phyloP scores from a whole-genome alignment of 2,329 filamentous ascomycete genomes.

The Aspergillus brunneoviolaceus region DNA sequence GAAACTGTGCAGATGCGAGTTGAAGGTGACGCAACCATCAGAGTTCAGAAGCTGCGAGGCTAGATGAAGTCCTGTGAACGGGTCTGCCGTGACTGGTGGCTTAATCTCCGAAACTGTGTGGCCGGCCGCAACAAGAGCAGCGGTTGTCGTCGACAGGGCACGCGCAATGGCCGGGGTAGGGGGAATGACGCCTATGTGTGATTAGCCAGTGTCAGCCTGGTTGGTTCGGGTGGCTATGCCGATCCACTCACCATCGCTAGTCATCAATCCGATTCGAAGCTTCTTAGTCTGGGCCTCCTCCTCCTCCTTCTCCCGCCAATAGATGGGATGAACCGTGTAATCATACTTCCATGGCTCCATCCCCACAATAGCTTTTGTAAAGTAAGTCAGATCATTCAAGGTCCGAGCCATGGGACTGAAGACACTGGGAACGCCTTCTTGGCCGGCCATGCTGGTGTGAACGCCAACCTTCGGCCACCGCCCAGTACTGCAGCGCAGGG shows the following conservation, averaged over 20 bases:
- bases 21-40: slow-evolving; percentile 79
- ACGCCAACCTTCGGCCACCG: slow-evolving; percentile 85
- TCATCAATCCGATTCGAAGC: slow-evolving; percentile 73
- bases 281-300: slow-evolving; percentile 61
- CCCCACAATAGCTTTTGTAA: slow-evolving; percentile 71
- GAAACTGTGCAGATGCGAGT: slow-evolving; percentile 70
- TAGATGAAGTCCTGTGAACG: slow-evolving; percentile 72
- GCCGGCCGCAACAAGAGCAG: slow-evolving; percentile 67
- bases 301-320: slow-evolving; percentile 67
- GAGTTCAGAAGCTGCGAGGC: slow-evolving; percentile 79
- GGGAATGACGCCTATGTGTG: slow-evolving; percentile 65
- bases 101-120: slow-evolving; percentile 70
- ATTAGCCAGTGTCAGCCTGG: slow-evolving; percentile 13
- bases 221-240: neutral
- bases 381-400: slow-evolving; percentile 78
- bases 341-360: slow-evolving; percentile 92
- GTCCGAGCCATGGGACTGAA: slow-evolving; percentile 93
- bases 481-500: slow-evolving; percentile 80
- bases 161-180: slow-evolving; percentile 80
- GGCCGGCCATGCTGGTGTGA: slow-evolving; percentile 84
- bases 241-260: slow-evolving; percentile 60
- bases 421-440: slow-evolving; percentile 84
- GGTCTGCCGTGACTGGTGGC: slow-evolving; percentile 70
- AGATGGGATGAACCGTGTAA: slow-evolving; percentile 78
- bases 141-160: slow-evolving; percentile 69